Evolutionary conservation across 2,329 filamentous ascomycete genomes (phyloP), one percentile per base, ranked within the genome.

Genomic region (Coniochaeta sp.): DNA sequence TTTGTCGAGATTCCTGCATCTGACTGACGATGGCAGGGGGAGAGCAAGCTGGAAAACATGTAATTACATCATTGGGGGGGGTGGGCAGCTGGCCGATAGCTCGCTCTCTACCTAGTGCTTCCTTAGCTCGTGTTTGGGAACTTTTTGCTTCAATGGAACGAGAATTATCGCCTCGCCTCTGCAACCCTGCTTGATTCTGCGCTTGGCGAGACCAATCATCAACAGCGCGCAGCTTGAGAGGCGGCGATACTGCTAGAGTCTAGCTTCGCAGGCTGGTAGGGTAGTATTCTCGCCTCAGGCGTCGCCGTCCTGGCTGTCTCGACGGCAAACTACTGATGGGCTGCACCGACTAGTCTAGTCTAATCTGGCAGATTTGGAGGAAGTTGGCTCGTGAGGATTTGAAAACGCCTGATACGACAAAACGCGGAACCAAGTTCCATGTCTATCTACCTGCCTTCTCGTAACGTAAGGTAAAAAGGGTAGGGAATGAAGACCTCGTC

Each of bases 41-140:
- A 24, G 47, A 52, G 24, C 3, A 7, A 28, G 47, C 47, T 30
- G 19, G 2, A 6, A 26, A 47, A 50, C 12, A 12, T 28, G 26
- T 30, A 52, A 52, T 52, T 52, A 52, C 47, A 52, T 52, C 47
- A 52, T 52, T 47, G 42, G 42, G 47, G 47, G 42, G 42, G 47
- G 47, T 14, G 42, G 44, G 22, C 44, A n/a, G 47, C 47, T 24
- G 42, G 42, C n/a, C 26, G 47, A 52, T 52, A 26, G 47, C 22
- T 52, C 9, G 24, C 5, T 47, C 42, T 22, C 17, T 10, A 17
- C 10, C 38, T 17, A 10, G n/a, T n/a, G n/a, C n/a, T n/a, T n/a
- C n/a, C n/a, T n/a, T n/a, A n/a, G n/a, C n/a, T n/a, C n/a, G n/a
- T n/a, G n/a, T n/a, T n/a, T n/a, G n/a, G n/a, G n/a, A n/a, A n/a